Percentiles rank a stretch among this genome's conserved stretches.
These are phyloP conservation scores for Hymenoscyphus fraxineus DNA, from an alignment of 2,329 filamentous ascomycete species.

Conservation along the genomic window DNA sequence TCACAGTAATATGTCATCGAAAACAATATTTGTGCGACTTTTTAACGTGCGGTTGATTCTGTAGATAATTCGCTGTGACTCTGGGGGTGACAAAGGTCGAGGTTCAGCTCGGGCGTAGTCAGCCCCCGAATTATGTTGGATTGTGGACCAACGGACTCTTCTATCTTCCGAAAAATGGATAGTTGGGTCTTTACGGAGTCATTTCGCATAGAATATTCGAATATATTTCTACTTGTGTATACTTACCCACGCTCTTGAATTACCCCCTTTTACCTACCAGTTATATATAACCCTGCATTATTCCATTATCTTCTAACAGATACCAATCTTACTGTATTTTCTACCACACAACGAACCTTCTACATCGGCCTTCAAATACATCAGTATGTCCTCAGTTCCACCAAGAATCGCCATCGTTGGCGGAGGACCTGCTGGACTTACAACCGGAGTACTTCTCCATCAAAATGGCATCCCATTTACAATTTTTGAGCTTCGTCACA, in stretches of 20 bases:
- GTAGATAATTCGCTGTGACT: too few species aligned
- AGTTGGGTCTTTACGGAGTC: neutral
- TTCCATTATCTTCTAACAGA: neutral
- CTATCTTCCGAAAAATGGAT: neutral
- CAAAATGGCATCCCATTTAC: slow-evolving; percentile 12
- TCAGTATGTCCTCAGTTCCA: neutral
- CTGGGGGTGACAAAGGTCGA: neutral
- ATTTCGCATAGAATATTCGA: neutral
- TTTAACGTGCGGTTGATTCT: too few species aligned
- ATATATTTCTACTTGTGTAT: neutral
- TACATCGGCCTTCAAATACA: neutral
- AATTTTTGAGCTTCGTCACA: slow-evolving; percentile 22
- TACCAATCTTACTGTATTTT: neutral
- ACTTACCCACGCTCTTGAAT: too few species aligned
- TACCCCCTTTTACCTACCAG: too few species aligned
- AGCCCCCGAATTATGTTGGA: neutral
- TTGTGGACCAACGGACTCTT: neutral
- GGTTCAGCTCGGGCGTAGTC: neutral
- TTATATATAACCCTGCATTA: neutral
- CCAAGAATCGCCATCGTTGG: neutral
- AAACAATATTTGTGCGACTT: too few species aligned
- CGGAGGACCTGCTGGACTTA: slow-evolving; percentile 21
- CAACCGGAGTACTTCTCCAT: slow-evolving; percentile 14
- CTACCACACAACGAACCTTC: neutral
- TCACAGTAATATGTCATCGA: too few species aligned